Conservation (phyloP, 2,329 filamentous ascomycete species). For the Gaeumannomyces sp. region DNA sequence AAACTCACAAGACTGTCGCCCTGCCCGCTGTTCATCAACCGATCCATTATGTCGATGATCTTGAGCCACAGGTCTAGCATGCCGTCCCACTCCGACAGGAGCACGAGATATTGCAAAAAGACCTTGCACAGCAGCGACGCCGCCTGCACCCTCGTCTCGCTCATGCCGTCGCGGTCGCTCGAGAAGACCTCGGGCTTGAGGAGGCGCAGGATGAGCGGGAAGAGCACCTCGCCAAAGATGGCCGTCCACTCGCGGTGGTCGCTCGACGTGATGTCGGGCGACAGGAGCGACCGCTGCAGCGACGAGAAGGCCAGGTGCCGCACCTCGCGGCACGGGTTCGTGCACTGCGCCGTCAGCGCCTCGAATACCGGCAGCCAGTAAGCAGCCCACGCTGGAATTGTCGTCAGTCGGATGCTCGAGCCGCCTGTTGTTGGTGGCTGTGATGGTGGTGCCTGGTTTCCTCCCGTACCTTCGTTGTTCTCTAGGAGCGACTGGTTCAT, state of each 20-base stretch:
- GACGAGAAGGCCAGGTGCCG: constrained; percentile 81
- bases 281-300: constrained; percentile 79
- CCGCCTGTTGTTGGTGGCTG: constrained; percentile 19
- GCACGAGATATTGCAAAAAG: constrained; percentile 85
- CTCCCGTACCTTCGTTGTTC: constrained; percentile 62
- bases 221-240: constrained; percentile 90
- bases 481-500: constrained; percentile 94
- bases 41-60: constrained; percentile 91
- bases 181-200: constrained; percentile 94
- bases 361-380: constrained; percentile 97
- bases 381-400: constrained; percentile 73
- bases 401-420: constrained; percentile 9
- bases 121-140: constrained; percentile 91
- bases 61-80: constrained; percentile 89
- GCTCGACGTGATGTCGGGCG: constrained; percentile 73
- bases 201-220: constrained; percentile 79
- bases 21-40: constrained; percentile 92
- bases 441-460: not conserved
- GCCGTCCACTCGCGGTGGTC: constrained; percentile 90
- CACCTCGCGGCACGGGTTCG: constrained; percentile 90
- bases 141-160: constrained; percentile 86
- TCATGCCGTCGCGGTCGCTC: constrained; percentile 86
- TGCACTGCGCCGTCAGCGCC: constrained; percentile 81
- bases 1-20: constrained; percentile 74
- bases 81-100: constrained; percentile 77